Evolutionary conservation across 768 basidiomycete species (phyloP).

Genomic region (Kwoniella sp.): DNA sequence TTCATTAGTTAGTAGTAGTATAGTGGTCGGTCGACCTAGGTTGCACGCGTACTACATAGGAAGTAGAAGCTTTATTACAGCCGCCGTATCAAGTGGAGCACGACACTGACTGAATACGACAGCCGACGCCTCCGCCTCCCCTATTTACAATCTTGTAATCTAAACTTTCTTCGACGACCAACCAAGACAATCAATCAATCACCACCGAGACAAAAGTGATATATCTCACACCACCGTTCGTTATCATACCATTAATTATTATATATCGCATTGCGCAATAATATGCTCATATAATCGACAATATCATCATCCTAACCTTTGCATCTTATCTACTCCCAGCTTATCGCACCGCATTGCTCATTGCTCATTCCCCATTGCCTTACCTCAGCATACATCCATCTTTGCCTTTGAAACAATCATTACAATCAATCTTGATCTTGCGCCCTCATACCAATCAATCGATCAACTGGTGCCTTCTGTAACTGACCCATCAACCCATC

Average conservation of each 20-base stretch:
- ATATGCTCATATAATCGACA: neutral
- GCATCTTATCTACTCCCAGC: neutral
- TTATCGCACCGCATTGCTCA: neutral
- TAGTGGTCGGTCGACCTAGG: neutral
- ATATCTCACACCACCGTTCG: neutral
- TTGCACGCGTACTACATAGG: too few species aligned
- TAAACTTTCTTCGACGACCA: neutral
- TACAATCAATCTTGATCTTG: neutral
- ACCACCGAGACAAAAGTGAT: neutral
- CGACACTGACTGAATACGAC: neutral
- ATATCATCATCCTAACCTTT: neutral
- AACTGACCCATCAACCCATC: neutral
- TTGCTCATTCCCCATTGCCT: too few species aligned
- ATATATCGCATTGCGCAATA: too few species aligned
- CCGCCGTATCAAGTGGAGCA: neutral
- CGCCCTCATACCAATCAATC: slow-evolving; percentile 1
- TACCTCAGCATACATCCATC: neutral
- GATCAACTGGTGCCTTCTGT: neutral
- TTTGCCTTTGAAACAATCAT: neutral
- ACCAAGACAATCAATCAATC: too few species aligned
- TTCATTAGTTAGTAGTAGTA: neutral
- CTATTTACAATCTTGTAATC: neutral
- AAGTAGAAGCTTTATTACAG: too few species aligned
- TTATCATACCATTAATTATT: slow-evolving; percentile 1
- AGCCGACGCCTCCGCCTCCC: too few species aligned